These are phyloP conservation scores for Sutorius australiensis DNA, from an alignment of 768 basidiomycete species.

Conservation along the genomic window DNA sequence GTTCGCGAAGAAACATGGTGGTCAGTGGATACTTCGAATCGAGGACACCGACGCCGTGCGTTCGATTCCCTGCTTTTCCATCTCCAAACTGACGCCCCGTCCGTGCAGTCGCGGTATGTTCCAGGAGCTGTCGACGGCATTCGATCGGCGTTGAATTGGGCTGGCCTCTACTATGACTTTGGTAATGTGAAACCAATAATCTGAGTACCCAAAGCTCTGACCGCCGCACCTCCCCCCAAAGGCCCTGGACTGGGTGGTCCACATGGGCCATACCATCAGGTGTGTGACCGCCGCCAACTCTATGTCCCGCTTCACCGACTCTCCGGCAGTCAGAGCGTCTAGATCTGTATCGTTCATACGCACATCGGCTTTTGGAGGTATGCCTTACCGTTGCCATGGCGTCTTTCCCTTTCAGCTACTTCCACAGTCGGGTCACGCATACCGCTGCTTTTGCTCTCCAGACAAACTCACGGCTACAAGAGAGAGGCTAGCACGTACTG, in stretches of 20 bases:
- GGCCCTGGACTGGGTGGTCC: conserved; percentile 76
- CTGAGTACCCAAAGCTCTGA: conserved; percentile 1
- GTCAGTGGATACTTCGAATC: conserved; percentile 88
- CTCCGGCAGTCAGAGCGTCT: conserved; percentile 76
- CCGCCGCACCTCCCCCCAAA: conserved; percentile 27
- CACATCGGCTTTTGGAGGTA: conserved; percentile 75
- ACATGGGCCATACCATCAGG: conserved; percentile 86
- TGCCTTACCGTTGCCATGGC: conserved; percentile 1
- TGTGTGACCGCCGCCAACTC: conserved; percentile 21
- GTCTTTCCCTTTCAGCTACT: not conserved
- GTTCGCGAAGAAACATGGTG: conserved; percentile 73
- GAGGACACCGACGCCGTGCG: conserved; percentile 94
- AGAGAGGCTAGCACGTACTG: conserved; percentile 62
- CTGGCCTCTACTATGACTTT: conserved; percentile 86
- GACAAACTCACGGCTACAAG: conserved; percentile 66
- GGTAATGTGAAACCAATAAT: conserved; percentile 44
- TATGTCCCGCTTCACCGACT: not conserved
- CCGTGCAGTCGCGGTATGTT: conserved; percentile 66
- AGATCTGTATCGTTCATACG: conserved; percentile 76
- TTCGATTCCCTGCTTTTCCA: not conserved
- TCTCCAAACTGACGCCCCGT: not conserved
- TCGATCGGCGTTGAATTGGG: conserved; percentile 76
- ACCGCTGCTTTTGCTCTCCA: conserved; percentile 89
- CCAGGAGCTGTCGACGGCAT: conserved; percentile 84
- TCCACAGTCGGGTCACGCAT: conserved; percentile 77